phyloP scores from a whole-genome alignment of 345 rosid genomes.

The Camelina neglecta region DNA sequence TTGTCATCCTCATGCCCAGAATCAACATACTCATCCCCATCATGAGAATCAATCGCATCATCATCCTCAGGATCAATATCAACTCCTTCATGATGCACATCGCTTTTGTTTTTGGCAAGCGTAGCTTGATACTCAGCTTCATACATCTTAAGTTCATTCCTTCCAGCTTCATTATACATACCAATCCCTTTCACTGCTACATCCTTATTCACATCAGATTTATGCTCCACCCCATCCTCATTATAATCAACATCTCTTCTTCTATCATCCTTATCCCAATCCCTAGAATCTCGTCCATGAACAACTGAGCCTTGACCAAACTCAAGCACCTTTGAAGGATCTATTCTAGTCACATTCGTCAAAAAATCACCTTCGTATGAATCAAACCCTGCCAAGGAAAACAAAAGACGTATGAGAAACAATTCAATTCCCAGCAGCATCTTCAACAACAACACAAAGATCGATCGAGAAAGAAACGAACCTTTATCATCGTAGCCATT shows the following conservation, averaged over 20 bases:
- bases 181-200: conserved; percentile 47
- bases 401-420: neutral
- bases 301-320: conserved; percentile 73
- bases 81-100: conserved; percentile 43
- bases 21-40: conserved; percentile 61
- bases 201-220: conserved; percentile 45
- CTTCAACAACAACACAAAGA: neutral
- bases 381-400: conserved; percentile 24
- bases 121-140: conserved; percentile 89
- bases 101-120: conserved; percentile 47
- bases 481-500: conserved; percentile 51
- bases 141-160: conserved; percentile 73
- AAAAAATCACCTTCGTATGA: conserved; percentile 69
- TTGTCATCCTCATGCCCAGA: conserved; percentile 49
- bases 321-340: conserved; percentile 57
- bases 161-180: conserved; percentile 88
- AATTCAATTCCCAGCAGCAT: neutral
- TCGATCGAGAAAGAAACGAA: conserved; percentile 11
- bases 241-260: conserved; percentile 87
- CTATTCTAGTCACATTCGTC: conserved; percentile 75
- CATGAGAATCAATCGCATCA: conserved; percentile 66
- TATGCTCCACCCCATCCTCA: conserved; percentile 61
- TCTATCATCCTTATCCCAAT: conserved; percentile 96
- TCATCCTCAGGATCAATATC: conserved; percentile 57
- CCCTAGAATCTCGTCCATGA: conserved; percentile 87